These are phyloP conservation scores for Aspergillus chevalieri DNA, from an alignment of 2,329 filamentous ascomycete species.

Conservation along the genomic window DNA sequence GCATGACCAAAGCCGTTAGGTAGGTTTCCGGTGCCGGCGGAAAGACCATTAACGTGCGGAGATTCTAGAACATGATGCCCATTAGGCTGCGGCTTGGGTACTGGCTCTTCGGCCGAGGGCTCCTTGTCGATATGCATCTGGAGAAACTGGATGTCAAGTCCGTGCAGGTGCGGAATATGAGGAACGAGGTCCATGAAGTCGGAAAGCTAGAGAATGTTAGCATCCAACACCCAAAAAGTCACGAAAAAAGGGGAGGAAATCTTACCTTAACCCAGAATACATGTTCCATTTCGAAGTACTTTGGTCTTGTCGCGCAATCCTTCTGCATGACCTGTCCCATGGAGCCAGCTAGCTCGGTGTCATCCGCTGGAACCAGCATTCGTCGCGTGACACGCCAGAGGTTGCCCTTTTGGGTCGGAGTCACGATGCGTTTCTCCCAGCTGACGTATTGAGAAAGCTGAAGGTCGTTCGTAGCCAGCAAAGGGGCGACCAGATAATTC, in stretches of 20 bases:
- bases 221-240: neutral
- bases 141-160: conserved; percentile 32
- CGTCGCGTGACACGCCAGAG: conserved; percentile 44
- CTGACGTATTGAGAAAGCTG: conserved; percentile 43
- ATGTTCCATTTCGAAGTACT: conserved; percentile 46
- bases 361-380: conserved; percentile 40
- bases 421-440: conserved; percentile 42
- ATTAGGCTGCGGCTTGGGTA: conserved; percentile 21
- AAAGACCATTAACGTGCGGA: conserved; percentile 10
- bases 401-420: conserved; percentile 37
- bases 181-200: conserved; percentile 47
- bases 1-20: conserved; percentile 31
- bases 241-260: neutral
- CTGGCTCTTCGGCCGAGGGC: conserved; percentile 16
- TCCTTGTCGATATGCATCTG: conserved; percentile 39
- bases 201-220: conserved; percentile 31
- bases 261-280: conserved; percentile 48
- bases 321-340: conserved; percentile 35
- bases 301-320: conserved; percentile 40
- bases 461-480: conserved; percentile 45
- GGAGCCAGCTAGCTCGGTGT: conserved; percentile 30
- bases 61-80: conserved; percentile 23
- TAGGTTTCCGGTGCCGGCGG: conserved; percentile 24
- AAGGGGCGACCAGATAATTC: conserved; percentile 44
- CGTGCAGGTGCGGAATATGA: conserved; percentile 43